phyloP scores from a whole-genome alignment of 2,329 filamentous ascomycete genomes.

The Aspergillus brunneoviolaceus region DNA sequence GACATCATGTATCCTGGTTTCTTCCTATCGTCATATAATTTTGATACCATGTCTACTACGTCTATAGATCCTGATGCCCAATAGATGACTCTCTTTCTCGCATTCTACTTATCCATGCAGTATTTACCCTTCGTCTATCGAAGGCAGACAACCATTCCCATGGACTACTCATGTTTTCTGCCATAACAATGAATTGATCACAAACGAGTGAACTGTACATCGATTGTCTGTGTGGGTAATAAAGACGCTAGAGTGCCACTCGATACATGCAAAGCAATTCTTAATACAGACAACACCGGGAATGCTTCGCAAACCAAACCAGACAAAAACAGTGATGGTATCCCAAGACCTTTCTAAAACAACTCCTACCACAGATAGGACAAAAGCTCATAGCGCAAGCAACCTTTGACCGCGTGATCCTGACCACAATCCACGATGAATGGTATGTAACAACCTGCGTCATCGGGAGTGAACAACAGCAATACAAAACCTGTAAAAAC shows the following conservation, averaged over 20 bases:
- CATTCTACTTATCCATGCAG: too few relatives aligned
- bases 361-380: background rate
- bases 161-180: too few relatives aligned
- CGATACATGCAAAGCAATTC: background rate
- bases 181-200: too few relatives aligned
- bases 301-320: background rate
- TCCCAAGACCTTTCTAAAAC: background rate
- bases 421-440: too few relatives aligned
- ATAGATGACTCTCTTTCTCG: background rate
- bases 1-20: constrained; percentile 9
- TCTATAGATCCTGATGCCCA: background rate
- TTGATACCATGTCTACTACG: constrained; percentile 3
- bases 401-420: too few relatives aligned
- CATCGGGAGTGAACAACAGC: too few relatives aligned
- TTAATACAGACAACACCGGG: constrained; percentile 1
- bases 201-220: too few relatives aligned
- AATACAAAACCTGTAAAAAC: too few relatives aligned
- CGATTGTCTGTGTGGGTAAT: background rate
- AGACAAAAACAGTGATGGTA: background rate
- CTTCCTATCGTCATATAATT: background rate
- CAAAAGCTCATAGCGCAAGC: too few relatives aligned
- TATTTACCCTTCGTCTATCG: too few relatives aligned
- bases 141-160: too few relatives aligned
- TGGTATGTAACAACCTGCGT: too few relatives aligned
- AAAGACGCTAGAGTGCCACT: constrained; percentile 6